phyloP scores from a whole-genome alignment of 495 filamentous ascomycete genomes.

The Lophium mytilinum region DNA sequence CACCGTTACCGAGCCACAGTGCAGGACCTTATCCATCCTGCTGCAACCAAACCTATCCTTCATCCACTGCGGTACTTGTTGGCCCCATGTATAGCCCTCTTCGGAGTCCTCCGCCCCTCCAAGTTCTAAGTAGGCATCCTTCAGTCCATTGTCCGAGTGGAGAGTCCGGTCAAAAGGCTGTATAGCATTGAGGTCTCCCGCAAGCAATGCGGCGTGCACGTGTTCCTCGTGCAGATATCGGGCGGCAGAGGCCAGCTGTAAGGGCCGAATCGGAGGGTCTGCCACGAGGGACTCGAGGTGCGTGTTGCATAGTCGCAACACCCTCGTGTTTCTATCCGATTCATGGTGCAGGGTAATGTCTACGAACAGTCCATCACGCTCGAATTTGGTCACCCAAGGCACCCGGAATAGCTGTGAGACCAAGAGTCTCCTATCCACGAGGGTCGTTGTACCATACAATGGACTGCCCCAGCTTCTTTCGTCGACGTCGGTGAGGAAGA shows the following conservation, averaged over 20 bases:
- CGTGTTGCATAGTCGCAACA: constrained; percentile 43
- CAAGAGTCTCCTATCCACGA: constrained; percentile 39
- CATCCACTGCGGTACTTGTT: constrained; percentile 35
- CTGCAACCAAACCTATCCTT: constrained; percentile 37
- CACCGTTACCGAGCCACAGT: constrained; percentile 30
- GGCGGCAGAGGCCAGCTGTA: constrained; percentile 37
- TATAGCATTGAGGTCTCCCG: constrained; percentile 51
- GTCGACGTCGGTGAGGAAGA: constrained; percentile 42
- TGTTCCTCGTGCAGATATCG: constrained; percentile 31
- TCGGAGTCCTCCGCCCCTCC: constrained; percentile 43
- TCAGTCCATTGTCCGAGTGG: constrained; percentile 38
- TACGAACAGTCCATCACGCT: constrained; percentile 46
- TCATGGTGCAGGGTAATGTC: constrained; percentile 31
- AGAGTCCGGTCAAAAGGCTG: constrained; percentile 44
- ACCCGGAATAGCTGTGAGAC: constrained; percentile 40
- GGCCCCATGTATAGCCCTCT: constrained; percentile 49
- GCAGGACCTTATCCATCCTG: constrained; percentile 48
- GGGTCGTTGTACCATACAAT: constrained; percentile 44
- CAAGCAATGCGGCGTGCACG: constrained; percentile 32
- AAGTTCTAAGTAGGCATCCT: constrained; percentile 46
- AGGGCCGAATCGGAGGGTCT: constrained; percentile 36
- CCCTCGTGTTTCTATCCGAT: not conserved
- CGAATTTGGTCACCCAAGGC: constrained; percentile 37
- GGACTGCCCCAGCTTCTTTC: constrained; percentile 27
- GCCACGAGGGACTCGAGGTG: constrained; percentile 46